phyloP scores from a whole-genome alignment of 1,284 basidiomycete genomes.

The Puccinia sorghi region DNA sequence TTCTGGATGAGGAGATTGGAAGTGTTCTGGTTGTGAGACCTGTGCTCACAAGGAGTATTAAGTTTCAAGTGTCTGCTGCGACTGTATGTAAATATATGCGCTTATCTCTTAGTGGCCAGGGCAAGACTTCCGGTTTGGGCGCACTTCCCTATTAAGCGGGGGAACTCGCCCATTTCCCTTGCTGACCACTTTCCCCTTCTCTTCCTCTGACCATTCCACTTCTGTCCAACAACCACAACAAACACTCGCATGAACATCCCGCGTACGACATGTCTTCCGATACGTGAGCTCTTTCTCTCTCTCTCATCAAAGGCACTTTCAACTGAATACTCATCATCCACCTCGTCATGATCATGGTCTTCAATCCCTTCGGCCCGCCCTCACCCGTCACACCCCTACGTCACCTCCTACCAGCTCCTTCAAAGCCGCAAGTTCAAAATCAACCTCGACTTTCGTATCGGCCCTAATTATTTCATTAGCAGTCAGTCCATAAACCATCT shows the following conservation, averaged over 20 bases:
- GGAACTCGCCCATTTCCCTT: no score
- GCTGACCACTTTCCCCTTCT: no score
- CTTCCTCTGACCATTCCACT: no score
- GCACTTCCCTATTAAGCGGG: no score
- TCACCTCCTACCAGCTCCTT: slow-evolving; percentile 39
- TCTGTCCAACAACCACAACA: background rate
- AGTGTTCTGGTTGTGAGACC: no score
- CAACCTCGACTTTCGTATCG: slow-evolving; percentile 36
- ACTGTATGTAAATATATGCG: no score
- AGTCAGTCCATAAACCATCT: background rate
- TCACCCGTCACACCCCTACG: background rate
- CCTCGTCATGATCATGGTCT: background rate
- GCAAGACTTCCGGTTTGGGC: no score
- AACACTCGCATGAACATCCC: background rate
- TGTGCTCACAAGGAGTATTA: no score
- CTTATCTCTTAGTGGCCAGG: no score
- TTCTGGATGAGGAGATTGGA: no score
- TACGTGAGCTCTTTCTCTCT: background rate
- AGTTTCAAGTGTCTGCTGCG: no score
- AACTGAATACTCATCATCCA: no score
- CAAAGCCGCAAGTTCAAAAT: slow-evolving; percentile 30
- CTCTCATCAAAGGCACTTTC: background rate
- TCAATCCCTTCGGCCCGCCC: background rate
- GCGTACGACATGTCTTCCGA: background rate
- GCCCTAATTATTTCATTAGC: slow-evolving; percentile 31